These are phyloP conservation scores for Blastobotrys robertii DNA, from an alignment of 805 yeast genomes.

Conservation along the genomic window DNA sequence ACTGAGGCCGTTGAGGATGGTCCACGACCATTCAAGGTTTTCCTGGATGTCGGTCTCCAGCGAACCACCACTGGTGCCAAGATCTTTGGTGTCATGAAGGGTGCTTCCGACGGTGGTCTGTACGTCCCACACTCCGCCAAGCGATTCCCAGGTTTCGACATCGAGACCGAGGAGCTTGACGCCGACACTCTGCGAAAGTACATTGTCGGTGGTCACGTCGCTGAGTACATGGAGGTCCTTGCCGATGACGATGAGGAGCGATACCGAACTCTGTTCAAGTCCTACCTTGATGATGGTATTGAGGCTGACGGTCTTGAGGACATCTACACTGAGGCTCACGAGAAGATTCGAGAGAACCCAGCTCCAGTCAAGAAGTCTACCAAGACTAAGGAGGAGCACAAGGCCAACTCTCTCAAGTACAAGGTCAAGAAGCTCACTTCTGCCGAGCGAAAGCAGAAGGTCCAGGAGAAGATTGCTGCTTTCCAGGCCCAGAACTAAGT, in stretches of 20 bases:
- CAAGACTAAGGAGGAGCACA: conserved; percentile 96
- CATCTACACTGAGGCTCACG: conserved; percentile 89
- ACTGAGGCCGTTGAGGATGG: conserved; percentile 99
- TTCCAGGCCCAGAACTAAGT: conserved; percentile 25
- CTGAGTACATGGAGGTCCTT: conserved; percentile 99
- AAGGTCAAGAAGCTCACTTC: conserved; percentile 77
- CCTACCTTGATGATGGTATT: conserved; percentile 92
- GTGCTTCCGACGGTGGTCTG: conserved; percentile 99
- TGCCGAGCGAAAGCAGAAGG: conserved; percentile 82
- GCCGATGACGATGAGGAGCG: conserved; percentile 99
- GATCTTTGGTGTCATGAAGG: conserved; percentile 98
- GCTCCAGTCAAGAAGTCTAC: conserved; percentile 78
- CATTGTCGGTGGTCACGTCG: conserved; percentile 99
- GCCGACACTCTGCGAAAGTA: conserved; percentile 95
- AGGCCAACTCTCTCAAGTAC: conserved; percentile 93
- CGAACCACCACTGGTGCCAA: conserved; percentile 99
- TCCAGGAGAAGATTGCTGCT: conserved; percentile 90
- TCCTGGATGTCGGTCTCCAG: conserved; percentile 97
- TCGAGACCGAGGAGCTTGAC: conserved; percentile 96
- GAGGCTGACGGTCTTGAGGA: conserved; percentile 97
- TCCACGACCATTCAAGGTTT: conserved; percentile 99
- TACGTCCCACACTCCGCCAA: conserved; percentile 98
- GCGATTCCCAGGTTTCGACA: conserved; percentile 99
- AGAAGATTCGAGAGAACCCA: conserved; percentile 94
- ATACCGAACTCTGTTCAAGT: conserved; percentile 91